Base-by-base conservation (phyloP, 2,329 filamentous ascomycete species). In the Pseudocercospora fijiensis region DNA sequence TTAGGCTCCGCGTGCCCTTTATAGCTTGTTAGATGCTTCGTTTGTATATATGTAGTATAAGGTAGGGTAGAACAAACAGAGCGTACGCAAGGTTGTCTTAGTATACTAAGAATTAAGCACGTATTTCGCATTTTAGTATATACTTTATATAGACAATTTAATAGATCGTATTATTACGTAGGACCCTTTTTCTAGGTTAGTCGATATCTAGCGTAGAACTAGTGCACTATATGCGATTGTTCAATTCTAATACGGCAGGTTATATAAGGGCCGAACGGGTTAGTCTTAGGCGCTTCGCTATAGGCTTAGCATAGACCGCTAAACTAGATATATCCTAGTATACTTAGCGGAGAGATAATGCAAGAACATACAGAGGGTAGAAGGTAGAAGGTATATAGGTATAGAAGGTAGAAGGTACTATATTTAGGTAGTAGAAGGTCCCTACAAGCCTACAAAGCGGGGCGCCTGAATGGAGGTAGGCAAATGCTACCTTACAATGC, bases 401-500 rank as follows among this genome's bases (percentile, higher is more conserved):
- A n/a, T n/a, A n/a, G n/a, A n/a, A n/a, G n/a, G n/a, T n/a, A n/a
- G n/a, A n/a, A n/a, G n/a, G n/a, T n/a, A n/a, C n/a, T n/a, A n/a
- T n/a, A n/a, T n/a, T n/a, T n/a, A n/a, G n/a, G n/a, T n/a, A n/a
- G n/a, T n/a, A n/a, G n/a, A n/a, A n/a, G n/a, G n/a, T n/a, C n/a
- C n/a, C n/a, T n/a, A n/a, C n/a, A n/a, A n/a, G n/a, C n/a, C n/a
- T n/a, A n/a, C n/a, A n/a, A n/a, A n/a, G n/a, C n/a, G n/a, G n/a
- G n/a, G n/a, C n/a, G n/a, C n/a, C 55, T 63, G 47, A 57, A 63
- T 26, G 57, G 59, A 7, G 58, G 45, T 30, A 51, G 33, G n/a
- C n/a, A n/a, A n/a, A 30, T 30, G 28, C 3, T 10, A 30, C 3
- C 28, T 30, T 10, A 8, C 28, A 4, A 30, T 30, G 3, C 28